Conservation (phyloP, 2,329 filamentous ascomycete genomes). For the Mycosphaerelloides madeirae region DNA sequence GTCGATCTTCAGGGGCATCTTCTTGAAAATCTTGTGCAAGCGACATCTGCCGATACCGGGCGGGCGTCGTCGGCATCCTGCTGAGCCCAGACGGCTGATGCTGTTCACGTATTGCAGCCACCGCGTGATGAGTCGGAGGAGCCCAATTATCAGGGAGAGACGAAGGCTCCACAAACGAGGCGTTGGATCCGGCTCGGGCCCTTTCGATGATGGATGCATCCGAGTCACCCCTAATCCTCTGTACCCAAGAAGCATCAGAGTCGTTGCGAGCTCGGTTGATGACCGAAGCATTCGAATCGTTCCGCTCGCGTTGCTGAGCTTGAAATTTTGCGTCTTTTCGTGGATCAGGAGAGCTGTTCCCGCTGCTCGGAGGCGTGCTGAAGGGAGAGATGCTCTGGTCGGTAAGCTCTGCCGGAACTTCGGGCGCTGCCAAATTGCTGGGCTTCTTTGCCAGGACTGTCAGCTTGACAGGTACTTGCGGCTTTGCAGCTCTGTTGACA, state of each 20-base stretch:
- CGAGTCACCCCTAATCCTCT: constrained; percentile 25
- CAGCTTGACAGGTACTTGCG: constrained; percentile 51
- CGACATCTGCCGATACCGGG: constrained; percentile 18
- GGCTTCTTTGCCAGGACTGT: constrained; percentile 21
- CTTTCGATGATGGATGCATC: constrained; percentile 23
- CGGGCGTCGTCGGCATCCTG: constrained; percentile 23
- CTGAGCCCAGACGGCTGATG: constrained; percentile 13
- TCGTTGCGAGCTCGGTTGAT: constrained; percentile 24
- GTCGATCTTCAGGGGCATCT: constrained; percentile 26
- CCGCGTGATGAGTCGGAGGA: constrained; percentile 17
- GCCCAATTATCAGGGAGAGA: constrained; percentile 23
- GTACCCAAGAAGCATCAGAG: constrained; percentile 25
- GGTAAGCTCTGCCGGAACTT: constrained; percentile 35
- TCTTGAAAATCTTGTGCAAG: constrained; percentile 6
- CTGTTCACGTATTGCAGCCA: constrained; percentile 17
- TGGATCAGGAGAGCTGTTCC: constrained; percentile 46
- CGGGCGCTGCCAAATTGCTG: constrained; percentile 31
- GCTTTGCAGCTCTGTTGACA: constrained; percentile 76
- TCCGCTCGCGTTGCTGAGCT: constrained; percentile 6
- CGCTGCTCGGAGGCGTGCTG: constrained; percentile 75
- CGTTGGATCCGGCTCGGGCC: constrained; percentile 23
- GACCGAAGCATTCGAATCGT: constrained; percentile 24
- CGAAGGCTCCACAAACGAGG: constrained; percentile 28
- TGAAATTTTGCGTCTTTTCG: constrained; percentile 1
- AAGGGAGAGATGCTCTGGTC: constrained; percentile 68